Evolutionary conservation across 306 rosid species (phyloP).

Genomic region (Casuarina equisetifolia): DNA sequence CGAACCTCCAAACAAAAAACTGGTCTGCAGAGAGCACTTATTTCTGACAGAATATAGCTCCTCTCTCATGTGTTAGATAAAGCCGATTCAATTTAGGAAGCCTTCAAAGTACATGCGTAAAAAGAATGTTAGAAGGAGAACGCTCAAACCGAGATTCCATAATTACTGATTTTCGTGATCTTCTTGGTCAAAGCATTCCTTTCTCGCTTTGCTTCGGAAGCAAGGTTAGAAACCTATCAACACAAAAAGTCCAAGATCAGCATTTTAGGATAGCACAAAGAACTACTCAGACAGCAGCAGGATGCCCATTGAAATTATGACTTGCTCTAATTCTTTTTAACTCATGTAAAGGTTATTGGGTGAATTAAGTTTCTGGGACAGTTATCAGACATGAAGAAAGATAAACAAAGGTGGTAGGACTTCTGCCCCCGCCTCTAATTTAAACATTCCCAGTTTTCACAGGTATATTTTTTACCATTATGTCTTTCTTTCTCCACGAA

Average conservation of each 20-base stretch:
- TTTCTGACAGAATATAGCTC: slow-evolving; percentile 1
- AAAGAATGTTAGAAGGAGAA: slow-evolving; percentile 12
- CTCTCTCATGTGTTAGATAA: slow-evolving; percentile 3
- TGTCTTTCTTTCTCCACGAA: background rate
- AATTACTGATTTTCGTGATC: slow-evolving; percentile 76
- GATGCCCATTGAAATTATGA: background rate
- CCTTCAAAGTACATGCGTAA: slow-evolving; percentile 15
- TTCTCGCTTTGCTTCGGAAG: slow-evolving; percentile 71
- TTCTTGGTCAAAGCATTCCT: slow-evolving; percentile 63
- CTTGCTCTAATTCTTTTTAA: background rate
- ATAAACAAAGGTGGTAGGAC: background rate
- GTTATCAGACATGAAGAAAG: background rate
- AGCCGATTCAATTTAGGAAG: slow-evolving; percentile 13
- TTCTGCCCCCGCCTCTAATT: background rate
- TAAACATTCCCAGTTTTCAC: background rate
- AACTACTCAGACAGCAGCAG: background rate
- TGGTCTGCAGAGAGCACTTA: background rate
- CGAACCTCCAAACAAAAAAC: background rate
- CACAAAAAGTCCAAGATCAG: slow-evolving; percentile 30
- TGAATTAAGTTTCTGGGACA: background rate
- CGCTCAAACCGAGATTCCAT: slow-evolving; percentile 82
- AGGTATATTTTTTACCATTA: background rate
- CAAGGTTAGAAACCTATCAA: slow-evolving; percentile 72
- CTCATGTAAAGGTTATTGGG: background rate
- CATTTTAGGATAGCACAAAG: slow-evolving; percentile 7